Evolutionary conservation across 2,329 filamentous ascomycete genomes (phyloP).

Genomic region (Aspergillus japonicus): DNA sequence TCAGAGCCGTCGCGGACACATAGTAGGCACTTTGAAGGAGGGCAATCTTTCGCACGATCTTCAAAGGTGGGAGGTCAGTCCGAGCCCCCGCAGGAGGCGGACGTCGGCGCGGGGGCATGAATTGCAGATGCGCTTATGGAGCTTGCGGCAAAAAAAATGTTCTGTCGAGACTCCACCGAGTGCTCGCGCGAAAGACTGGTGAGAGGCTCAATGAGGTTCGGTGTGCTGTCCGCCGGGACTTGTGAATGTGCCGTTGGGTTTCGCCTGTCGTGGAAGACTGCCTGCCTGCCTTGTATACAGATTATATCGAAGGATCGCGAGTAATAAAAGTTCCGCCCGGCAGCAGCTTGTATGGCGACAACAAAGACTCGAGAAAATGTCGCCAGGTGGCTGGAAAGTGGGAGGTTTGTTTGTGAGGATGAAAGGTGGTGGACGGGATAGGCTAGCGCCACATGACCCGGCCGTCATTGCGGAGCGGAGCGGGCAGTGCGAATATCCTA

Average conservation of each 20-base stretch:
- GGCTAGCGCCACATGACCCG: constrained; percentile 21
- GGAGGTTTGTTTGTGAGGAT: constrained; percentile 1
- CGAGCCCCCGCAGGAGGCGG: constrained; percentile 65
- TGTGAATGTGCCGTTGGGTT: not conserved
- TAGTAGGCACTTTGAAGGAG: constrained; percentile 67
- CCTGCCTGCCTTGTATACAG: not conserved
- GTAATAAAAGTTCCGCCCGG: not conserved
- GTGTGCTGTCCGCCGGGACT: not conserved
- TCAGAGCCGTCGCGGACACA: constrained; percentile 58
- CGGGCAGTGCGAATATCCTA: not conserved
- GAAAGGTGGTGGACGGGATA: constrained; percentile 10
- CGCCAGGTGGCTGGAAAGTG: not conserved
- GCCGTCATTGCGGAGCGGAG: constrained; percentile 12
- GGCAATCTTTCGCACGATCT: constrained; percentile 66
- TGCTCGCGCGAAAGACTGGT: not conserved
- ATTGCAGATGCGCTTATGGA: constrained; percentile 18
- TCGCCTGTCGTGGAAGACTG: not conserved
- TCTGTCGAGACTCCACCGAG: not conserved
- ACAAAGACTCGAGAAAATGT: not conserved
- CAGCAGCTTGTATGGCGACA: not conserved
- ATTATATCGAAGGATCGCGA: not conserved
- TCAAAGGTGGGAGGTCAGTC: constrained; percentile 64
- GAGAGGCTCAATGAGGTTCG: not conserved
- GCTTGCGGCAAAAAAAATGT: not conserved
- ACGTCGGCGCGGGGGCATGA: constrained; percentile 52